phyloP scores from a whole-genome alignment of 1,139 yeast genomes.

The Suhomyces terraborum region DNA sequence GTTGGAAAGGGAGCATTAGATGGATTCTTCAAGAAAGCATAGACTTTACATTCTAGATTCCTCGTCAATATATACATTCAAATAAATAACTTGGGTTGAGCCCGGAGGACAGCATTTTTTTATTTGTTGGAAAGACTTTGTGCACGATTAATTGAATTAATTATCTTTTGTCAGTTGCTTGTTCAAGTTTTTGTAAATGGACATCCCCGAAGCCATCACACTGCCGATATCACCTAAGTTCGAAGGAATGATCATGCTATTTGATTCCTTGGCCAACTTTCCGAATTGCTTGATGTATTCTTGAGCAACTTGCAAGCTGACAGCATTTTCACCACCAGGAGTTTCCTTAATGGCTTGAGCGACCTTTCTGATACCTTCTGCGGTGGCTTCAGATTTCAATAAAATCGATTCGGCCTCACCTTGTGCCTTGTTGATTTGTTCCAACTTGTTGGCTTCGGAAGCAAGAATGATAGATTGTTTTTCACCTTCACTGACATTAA shows the following conservation, averaged over 20 bases:
- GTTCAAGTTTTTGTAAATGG: conserved; percentile 62
- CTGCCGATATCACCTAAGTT: conserved; percentile 74
- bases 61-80: conserved; percentile 5
- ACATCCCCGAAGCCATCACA: conserved; percentile 76
- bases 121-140: not conserved
- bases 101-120: not conserved
- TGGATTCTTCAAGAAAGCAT: conserved; percentile 53
- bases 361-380: conserved; percentile 64
- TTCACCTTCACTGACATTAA: conserved; percentile 83
- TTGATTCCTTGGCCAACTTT: conserved; percentile 78
- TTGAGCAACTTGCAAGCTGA: conserved; percentile 77
- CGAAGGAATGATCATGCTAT: conserved; percentile 76
- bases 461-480: conserved; percentile 68
- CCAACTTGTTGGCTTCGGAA: conserved; percentile 67
- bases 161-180: conserved; percentile 1
- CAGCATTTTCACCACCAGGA: conserved; percentile 76
- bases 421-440: conserved; percentile 62
- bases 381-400: conserved; percentile 73
- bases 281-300: conserved; percentile 82
- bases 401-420: conserved; percentile 73
- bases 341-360: conserved; percentile 69
- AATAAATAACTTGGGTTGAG: conserved; percentile 5
- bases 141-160: not conserved
- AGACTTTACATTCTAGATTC: not conserved
- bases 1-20: conserved; percentile 65